These are phyloP conservation scores for Didymella keratinophila DNA, from an alignment of 2,329 filamentous ascomycete species.

Conservation along the genomic window DNA sequence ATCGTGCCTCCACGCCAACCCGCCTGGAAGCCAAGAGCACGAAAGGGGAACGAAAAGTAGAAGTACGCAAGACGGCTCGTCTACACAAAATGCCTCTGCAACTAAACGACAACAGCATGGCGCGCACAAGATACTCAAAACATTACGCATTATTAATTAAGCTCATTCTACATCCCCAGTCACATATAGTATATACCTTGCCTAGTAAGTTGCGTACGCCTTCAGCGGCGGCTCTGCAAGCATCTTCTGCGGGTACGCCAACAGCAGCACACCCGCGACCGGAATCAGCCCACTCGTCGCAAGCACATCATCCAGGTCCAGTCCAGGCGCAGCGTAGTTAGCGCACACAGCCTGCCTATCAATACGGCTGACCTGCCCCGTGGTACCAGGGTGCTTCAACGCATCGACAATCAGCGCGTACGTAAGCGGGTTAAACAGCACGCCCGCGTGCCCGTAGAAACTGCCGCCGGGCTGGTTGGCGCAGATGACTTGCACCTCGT, in stretches of 20 bases:
- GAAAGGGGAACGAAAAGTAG: too few species aligned
- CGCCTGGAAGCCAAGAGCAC: too few species aligned
- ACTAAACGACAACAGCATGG: too few species aligned
- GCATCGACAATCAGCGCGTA: slow-evolving; percentile 59
- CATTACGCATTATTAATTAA: too few species aligned
- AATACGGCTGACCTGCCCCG: slow-evolving; percentile 52
- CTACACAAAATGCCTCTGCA: too few species aligned
- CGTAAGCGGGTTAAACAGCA: slow-evolving; percentile 59
- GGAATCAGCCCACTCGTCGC: slow-evolving; percentile 55
- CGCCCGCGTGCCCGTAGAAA: slow-evolving; percentile 60
- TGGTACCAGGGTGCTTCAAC: slow-evolving; percentile 58
- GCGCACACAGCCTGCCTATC: slow-evolving; percentile 53
- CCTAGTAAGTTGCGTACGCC: slow-evolving; percentile 7
- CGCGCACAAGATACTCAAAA: too few species aligned
- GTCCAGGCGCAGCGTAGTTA: slow-evolving; percentile 47
- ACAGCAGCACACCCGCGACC: slow-evolving; percentile 48
- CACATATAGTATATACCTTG: neutral
- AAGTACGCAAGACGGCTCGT: too few species aligned
- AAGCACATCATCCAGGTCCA: slow-evolving; percentile 57
- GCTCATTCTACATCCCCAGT: too few species aligned
- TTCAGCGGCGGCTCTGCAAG: slow-evolving; percentile 47
- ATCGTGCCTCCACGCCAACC: too few species aligned
- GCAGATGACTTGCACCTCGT: slow-evolving; percentile 58
- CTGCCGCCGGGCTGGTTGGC: slow-evolving; percentile 51
- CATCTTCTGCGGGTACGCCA: slow-evolving; percentile 40